Evolutionary conservation across 306 rosid genomes (phyloP), one percentile per base, ranked within the genome.

Genomic region (Castanea sativa): DNA sequence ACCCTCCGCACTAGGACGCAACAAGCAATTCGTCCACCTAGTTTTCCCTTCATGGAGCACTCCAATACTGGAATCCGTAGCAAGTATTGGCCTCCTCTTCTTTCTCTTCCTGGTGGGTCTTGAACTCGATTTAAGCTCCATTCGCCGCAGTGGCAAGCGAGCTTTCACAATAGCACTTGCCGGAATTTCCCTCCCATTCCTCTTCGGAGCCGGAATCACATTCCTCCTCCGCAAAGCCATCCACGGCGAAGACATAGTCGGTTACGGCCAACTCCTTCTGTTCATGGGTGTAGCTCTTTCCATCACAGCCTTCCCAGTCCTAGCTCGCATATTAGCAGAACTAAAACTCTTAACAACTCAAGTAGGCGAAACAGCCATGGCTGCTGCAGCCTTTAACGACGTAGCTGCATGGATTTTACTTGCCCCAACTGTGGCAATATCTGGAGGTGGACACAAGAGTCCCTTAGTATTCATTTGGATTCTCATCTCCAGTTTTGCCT

Each of bases 251-350:
- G 94, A 94, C 23, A 58, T 78, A 13, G 91, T 75, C 4, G 94
- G 96, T 0, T 91, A 77, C 81, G 83, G 76, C 6, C 93, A 88
- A 60, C 87, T 90, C 80, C 2, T 94, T 8, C 89, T 94, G n/a
- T 94, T 94, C 91, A 87, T 94, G 85, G 98, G 97, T 0, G 97
- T 92, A 0, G 90, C 97, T 0, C 88, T 94, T 2, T 94, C 97
- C 79, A 89, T 94, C 78, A 94, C 98, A 5, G 97, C 96, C 19
- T 92, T 94, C 73, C 97, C 98, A 2, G 97, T 92, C 3, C 90
- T 94, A 0, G 96, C 98, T 0, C 93, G 97, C 49, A 94, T 94
- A 74, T 79, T 94, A 0, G 98, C 98, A 0, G 97, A 94, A 88
- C 92, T 94, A 43, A 92, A 90, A 55, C 91, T 94, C 12, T 81